Evolutionary conservation across 2,329 filamentous ascomycete species (phyloP).

Genomic region (Biscogniauxia marginata): DNA sequence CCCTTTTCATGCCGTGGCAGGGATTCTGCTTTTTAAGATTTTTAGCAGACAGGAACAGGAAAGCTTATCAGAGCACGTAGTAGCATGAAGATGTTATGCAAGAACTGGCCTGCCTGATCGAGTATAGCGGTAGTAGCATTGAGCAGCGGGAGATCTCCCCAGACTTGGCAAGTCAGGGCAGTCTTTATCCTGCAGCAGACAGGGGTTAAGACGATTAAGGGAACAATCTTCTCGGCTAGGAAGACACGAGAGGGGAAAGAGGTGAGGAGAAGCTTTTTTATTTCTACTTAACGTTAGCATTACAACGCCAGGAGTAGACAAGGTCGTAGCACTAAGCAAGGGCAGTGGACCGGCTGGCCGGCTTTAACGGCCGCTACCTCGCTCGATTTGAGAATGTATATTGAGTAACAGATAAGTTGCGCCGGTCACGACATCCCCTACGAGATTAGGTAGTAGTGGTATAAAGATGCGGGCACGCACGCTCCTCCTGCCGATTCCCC

Average conservation of each 20-base stretch:
- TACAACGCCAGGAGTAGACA: not conserved
- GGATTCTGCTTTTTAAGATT: not conserved
- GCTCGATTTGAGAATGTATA: not conserved
- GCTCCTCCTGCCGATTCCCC: not conserved
- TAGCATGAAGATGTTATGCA: not conserved
- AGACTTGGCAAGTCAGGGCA: slow-evolving; percentile 28
- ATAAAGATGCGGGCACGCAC: not conserved
- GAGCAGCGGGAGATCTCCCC: slow-evolving; percentile 24
- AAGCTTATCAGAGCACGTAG: not conserved
- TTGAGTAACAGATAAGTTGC: not conserved
- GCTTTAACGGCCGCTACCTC: not conserved
- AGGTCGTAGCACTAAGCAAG: not conserved
- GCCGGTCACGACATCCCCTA: not conserved
- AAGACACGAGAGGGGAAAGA: not conserved
- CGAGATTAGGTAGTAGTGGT: not conserved
- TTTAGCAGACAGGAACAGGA: not conserved
- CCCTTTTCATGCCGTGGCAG: not conserved
- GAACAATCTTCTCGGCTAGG: slow-evolving; percentile 7
- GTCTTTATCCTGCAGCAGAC: slow-evolving; percentile 2
- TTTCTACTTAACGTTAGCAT: not conserved
- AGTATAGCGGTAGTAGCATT: slow-evolving; percentile 17
- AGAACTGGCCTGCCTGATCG: slow-evolving; percentile 22
- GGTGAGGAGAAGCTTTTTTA: not conserved
- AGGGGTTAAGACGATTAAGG: slow-evolving; percentile 17
- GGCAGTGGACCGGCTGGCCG: not conserved